Evolutionary conservation across 371 early-diverging fungal genomes (phyloP).

Genomic region (Basidiobolus heterosporus): DNA sequence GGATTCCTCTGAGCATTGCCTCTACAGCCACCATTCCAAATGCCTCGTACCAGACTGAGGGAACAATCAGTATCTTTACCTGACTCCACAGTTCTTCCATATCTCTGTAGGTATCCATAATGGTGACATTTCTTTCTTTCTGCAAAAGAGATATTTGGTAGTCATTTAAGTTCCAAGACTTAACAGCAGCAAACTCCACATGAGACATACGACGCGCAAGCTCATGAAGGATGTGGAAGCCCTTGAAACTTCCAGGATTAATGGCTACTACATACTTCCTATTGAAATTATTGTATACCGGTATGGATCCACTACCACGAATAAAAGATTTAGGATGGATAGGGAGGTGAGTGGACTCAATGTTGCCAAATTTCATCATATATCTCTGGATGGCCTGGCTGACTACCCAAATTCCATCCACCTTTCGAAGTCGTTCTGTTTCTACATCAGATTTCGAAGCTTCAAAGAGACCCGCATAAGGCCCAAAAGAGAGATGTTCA

Average conservation of each 20-base stretch:
- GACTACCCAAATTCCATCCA: slow-evolving; percentile 2
- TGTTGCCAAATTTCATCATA: background rate
- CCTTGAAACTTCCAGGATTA: slow-evolving; percentile 1
- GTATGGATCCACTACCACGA: too few species aligned
- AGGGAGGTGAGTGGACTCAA: slow-evolving; percentile 1
- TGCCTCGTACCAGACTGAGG: slow-evolving; percentile 3
- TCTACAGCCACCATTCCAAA: slow-evolving; percentile 2
- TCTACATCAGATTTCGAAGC: background rate
- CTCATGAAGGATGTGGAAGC: background rate
- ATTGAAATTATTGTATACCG: slow-evolving; percentile 2
- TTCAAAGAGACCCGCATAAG: background rate
- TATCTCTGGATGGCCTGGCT: slow-evolving; percentile 1
- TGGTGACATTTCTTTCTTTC: background rate
- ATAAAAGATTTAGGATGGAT: slow-evolving; percentile 1
- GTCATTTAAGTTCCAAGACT: slow-evolving; percentile 1
- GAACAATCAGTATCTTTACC: background rate
- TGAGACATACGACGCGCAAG: background rate
- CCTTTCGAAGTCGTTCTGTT: background rate
- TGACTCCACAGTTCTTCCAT: slow-evolving; percentile 1
- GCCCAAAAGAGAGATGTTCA: slow-evolving; percentile 3
- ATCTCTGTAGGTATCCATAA: background rate
- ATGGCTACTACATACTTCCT: background rate
- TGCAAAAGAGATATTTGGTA: background rate
- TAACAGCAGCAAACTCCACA: slow-evolving; percentile 1
- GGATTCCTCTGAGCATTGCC: slow-evolving; percentile 2